Percentiles rank a stretch among this genome's conserved stretches.
Conservation (phyloP, 1,284 basidiomycete species). For the Tylopilus orsonianus region DNA sequence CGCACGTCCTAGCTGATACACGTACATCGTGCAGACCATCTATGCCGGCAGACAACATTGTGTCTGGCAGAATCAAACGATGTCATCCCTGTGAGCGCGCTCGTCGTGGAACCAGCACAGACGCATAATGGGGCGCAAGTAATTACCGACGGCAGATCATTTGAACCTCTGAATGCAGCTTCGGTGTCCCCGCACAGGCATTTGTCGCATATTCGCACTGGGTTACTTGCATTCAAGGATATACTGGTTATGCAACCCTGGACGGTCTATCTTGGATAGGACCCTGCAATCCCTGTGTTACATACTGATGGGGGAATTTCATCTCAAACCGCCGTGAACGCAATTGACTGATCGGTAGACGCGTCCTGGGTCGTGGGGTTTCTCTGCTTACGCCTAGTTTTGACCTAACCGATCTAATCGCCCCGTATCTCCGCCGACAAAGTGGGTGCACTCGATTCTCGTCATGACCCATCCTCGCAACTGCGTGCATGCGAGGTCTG, state of each 20-base stretch:
- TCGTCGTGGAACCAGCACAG: neutral
- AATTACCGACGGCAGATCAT: slow-evolving; percentile 1
- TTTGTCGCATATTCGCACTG: too few species aligned
- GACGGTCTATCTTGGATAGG: slow-evolving; percentile 7
- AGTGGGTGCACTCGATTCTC: slow-evolving; percentile 12
- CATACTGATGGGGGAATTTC: neutral
- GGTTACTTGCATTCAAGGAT: neutral
- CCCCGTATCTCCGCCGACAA: slow-evolving; percentile 23
- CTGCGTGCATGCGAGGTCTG: neutral
- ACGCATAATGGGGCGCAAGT: neutral
- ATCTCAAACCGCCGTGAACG: neutral
- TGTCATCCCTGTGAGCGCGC: slow-evolving; percentile 1
- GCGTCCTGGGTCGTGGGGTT: too few species aligned
- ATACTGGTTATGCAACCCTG: too few species aligned
- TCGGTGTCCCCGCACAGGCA: neutral
- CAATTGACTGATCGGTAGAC: slow-evolving; percentile 8
- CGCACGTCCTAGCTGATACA: neutral
- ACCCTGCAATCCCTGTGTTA: neutral
- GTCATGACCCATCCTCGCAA: neutral
- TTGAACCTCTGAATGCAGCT: neutral
- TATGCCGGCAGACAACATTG: slow-evolving; percentile 1
- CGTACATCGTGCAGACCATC: neutral
- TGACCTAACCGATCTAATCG: slow-evolving; percentile 6
- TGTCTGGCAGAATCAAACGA: neutral
- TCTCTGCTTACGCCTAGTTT: slow-evolving; percentile 1